Percentiles rank a stretch among this genome's conserved stretches.
phyloP scores from a whole-genome alignment of 257 asterid species.

The Gentiana macrophylla region DNA sequence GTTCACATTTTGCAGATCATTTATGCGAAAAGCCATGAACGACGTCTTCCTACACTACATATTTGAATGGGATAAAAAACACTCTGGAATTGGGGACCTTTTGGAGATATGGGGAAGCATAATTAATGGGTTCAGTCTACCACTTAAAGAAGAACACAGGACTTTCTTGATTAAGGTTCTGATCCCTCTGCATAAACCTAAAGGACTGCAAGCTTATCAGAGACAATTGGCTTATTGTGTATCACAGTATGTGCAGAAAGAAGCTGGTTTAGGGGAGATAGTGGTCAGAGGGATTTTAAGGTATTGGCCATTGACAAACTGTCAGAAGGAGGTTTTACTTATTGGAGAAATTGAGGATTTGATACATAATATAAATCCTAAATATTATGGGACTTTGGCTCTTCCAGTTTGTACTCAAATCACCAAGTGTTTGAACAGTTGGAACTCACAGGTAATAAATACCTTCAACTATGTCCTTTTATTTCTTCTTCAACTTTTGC shows the following conservation, averaged over 20 bases:
- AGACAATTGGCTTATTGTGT: constrained; percentile 68
- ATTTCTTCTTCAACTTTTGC: not conserved
- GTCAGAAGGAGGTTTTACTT: constrained; percentile 68
- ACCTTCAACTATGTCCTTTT: not conserved
- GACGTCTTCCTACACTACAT: constrained; percentile 50
- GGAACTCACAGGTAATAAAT: constrained; percentile 60
- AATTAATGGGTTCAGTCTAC: constrained; percentile 61
- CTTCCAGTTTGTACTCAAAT: constrained; percentile 55
- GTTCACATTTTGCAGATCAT: constrained; percentile 42
- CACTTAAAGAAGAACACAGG: constrained; percentile 73
- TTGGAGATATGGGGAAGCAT: constrained; percentile 80
- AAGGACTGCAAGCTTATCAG: constrained; percentile 57
- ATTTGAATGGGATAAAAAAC: constrained; percentile 44
- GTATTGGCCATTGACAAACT: constrained; percentile 61
- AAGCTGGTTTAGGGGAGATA: constrained; percentile 40
- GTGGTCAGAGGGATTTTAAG: constrained; percentile 51
- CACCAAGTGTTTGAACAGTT: constrained; percentile 55
- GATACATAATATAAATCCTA: constrained; percentile 37
- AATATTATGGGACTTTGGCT: constrained; percentile 34
- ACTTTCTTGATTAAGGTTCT: constrained; percentile 49
- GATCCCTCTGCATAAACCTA: constrained; percentile 61
- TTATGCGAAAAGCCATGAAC: constrained; percentile 72
- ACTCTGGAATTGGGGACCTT: constrained; percentile 63
- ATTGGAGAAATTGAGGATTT: constrained; percentile 70
- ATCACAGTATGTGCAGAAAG: constrained; percentile 68